These are phyloP conservation scores for Nicotiana undulata DNA, from an alignment of 257 asterid genomes.

Conservation along the genomic window DNA sequence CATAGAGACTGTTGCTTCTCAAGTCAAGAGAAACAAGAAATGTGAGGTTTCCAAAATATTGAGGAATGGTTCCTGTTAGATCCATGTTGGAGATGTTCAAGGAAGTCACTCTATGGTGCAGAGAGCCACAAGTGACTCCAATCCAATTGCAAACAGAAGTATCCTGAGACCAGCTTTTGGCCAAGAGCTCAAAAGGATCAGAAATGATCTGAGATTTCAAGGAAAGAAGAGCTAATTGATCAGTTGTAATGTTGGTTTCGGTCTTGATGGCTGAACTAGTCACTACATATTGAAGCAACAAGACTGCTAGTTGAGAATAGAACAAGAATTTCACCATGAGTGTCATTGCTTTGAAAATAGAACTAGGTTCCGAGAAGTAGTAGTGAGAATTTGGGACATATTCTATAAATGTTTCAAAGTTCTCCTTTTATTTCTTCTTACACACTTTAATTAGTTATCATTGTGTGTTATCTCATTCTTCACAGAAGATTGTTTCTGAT, in stretches of 20 bases:
- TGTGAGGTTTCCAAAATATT: background rate
- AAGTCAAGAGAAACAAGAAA: conserved; percentile 9
- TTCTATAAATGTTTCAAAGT: no score
- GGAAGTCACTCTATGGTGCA: background rate
- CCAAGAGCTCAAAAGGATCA: conserved; percentile 3
- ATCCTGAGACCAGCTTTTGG: conserved; percentile 5
- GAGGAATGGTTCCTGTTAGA: background rate
- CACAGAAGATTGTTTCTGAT: no score
- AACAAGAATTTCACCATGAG: background rate
- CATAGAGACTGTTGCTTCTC: background rate
- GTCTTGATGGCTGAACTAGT: background rate
- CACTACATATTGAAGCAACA: background rate
- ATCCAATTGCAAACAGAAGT: conserved; percentile 15
- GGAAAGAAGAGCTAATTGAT: conserved; percentile 8
- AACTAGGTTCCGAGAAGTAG: background rate
- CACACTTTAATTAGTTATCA: background rate
- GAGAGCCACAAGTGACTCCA: conserved; percentile 14
- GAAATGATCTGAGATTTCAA: background rate
- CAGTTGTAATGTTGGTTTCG: conserved; percentile 2
- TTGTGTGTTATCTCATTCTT: background rate
- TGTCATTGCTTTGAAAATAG: background rate
- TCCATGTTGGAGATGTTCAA: conserved; percentile 1
- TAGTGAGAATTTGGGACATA: no score
- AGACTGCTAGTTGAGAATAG: background rate
- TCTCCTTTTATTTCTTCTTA: background rate